Evolutionary conservation across 2,329 filamentous ascomycete genomes (phyloP).

Genomic region (Claviceps sp.): DNA sequence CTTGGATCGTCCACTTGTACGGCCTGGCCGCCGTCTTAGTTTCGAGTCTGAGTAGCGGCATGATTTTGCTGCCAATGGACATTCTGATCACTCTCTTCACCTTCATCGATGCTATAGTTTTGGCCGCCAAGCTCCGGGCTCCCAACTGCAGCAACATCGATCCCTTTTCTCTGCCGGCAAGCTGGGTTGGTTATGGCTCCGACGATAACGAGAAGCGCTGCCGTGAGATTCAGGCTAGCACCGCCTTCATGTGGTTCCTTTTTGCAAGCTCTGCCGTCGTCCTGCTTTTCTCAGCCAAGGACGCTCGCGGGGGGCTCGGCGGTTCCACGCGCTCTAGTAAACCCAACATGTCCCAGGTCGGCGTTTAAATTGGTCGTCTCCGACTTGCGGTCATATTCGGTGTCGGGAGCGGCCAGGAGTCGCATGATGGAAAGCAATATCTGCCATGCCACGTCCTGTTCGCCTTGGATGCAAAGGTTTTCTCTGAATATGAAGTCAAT

Average conservation of each 20-base stretch:
- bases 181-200: conserved; percentile 52
- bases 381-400: background rate
- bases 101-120: conserved; percentile 56
- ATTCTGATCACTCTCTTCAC: conserved; percentile 50
- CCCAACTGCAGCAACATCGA: conserved; percentile 51
- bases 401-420: conserved; percentile 1
- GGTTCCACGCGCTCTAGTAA: conserved; percentile 29
- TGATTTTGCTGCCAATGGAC: conserved; percentile 44
- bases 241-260: conserved; percentile 70
- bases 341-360: conserved; percentile 45
- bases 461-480: background rate
- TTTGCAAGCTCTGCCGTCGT: conserved; percentile 48
- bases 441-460: background rate
- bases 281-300: conserved; percentile 40
- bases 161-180: conserved; percentile 18
- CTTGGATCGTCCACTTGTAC: conserved; percentile 52
- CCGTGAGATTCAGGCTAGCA: conserved; percentile 60
- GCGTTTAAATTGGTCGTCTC: conserved; percentile 21
- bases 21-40: conserved; percentile 45
- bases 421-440: background rate
- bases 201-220: conserved; percentile 49
- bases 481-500: conserved; percentile 2
- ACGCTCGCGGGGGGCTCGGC: conserved; percentile 32
- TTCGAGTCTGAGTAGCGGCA: conserved; percentile 35
- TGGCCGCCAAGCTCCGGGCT: conserved; percentile 54